phyloP scores from a whole-genome alignment of 768 basidiomycete genomes.

The Lactarius tabidus region DNA sequence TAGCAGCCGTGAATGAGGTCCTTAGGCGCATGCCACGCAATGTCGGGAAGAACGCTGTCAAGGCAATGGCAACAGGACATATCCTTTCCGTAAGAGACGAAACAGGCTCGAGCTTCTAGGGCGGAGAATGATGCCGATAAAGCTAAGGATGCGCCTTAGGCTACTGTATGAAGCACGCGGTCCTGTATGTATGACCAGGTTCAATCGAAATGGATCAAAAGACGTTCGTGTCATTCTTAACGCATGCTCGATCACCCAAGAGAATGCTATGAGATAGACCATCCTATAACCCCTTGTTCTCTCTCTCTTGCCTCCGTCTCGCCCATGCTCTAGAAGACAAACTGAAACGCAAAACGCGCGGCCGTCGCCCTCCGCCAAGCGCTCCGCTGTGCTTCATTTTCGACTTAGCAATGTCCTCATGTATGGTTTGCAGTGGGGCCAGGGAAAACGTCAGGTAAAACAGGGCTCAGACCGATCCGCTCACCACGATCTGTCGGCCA shows the following conservation, averaged over 20 bases:
- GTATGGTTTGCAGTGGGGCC: slow-evolving; percentile 12
- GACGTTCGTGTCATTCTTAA: background rate
- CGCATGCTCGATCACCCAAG: background rate
- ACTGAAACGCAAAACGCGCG: slow-evolving; percentile 21
- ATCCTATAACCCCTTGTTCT: background rate
- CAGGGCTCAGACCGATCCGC: background rate
- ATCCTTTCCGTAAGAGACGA: slow-evolving; percentile 44
- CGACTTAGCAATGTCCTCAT: slow-evolving; percentile 19
- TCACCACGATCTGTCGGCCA: background rate
- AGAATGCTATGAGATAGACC: background rate
- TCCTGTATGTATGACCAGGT: background rate
- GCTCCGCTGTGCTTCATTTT: slow-evolving; percentile 17
- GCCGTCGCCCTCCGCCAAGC: slow-evolving; percentile 18
- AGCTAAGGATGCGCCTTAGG: background rate
- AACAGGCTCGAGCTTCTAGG: slow-evolving; percentile 36
- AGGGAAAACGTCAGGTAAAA: slow-evolving; percentile 20
- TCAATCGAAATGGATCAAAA: background rate
- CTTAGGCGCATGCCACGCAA: slow-evolving; percentile 77
- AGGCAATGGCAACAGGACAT: slow-evolving; percentile 75
- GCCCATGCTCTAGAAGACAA: slow-evolving; percentile 22
- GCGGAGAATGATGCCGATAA: slow-evolving; percentile 25
- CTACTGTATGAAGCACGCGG: background rate
- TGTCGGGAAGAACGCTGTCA: slow-evolving; percentile 81
- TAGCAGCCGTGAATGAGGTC: slow-evolving; percentile 87
- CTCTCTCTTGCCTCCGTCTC: background rate